Percentiles rank a stretch among this genome's conserved stretches.
Conservation (phyloP, 306 rosid species). For the Citrullus mucosospermus region DNA sequence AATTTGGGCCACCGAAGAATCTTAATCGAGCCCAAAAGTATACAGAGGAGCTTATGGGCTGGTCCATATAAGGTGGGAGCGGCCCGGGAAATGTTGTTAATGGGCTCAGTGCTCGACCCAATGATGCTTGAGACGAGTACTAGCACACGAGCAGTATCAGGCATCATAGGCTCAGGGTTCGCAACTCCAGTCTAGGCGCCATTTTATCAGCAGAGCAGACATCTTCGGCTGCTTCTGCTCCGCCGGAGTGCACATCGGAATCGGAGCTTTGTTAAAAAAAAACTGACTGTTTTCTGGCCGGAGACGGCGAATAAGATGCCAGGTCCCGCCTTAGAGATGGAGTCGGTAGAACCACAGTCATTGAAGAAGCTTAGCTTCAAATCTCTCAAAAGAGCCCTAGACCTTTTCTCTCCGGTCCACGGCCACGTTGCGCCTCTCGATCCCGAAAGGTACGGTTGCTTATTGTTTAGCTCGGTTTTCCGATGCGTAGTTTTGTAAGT, state of each 20-base stretch:
- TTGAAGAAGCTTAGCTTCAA: slow-evolving; percentile 90
- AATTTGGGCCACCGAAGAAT: background rate
- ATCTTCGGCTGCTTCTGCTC: background rate
- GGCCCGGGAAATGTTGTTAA: background rate
- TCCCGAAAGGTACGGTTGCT: slow-evolving; percentile 33
- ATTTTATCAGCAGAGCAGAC: background rate
- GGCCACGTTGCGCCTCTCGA: slow-evolving; percentile 62
- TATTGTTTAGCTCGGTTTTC: background rate
- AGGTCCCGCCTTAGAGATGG: slow-evolving; percentile 40
- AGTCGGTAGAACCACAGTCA: slow-evolving; percentile 84
- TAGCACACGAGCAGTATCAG: background rate
- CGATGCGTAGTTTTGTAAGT: background rate
- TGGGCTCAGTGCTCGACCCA: background rate
- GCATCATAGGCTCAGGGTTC: background rate
- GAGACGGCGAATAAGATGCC: slow-evolving; percentile 21
- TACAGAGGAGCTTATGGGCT: background rate
- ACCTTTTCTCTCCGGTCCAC: slow-evolving; percentile 81
- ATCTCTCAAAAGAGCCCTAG: slow-evolving; percentile 84
- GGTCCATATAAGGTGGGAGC: background rate
- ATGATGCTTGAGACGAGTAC: background rate
- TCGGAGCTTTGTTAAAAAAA: background rate
- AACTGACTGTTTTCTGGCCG: background rate
- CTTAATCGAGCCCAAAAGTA: background rate
- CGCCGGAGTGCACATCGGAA: background rate
- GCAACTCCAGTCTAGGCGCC: background rate